These are phyloP conservation scores for Teratosphaeria gauchensis DNA, from an alignment of 2,329 filamentous ascomycete species.

Conservation along the genomic window DNA sequence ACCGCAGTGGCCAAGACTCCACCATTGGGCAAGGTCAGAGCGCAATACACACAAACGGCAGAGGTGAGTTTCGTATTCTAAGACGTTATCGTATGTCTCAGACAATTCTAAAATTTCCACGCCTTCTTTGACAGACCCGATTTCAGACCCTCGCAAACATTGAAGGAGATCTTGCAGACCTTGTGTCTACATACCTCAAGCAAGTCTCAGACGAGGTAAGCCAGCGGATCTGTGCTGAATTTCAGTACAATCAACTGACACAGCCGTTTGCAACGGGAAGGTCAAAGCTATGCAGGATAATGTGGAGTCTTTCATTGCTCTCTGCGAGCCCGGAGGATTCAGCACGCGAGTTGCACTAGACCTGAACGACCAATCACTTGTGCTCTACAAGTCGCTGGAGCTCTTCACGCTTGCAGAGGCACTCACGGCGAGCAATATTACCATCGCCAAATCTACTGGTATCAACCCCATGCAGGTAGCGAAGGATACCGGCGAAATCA, in stretches of 20 bases:
- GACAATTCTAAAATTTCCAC: neutral
- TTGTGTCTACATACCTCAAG: neutral
- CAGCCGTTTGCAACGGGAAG: neutral
- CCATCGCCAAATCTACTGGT: neutral
- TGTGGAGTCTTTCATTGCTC: neutral
- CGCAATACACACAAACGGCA: neutral
- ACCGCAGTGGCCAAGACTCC: neutral
- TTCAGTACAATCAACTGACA: neutral
- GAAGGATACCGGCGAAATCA: neutral
- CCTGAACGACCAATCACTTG: neutral
- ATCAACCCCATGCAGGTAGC: neutral
- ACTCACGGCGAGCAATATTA: neutral
- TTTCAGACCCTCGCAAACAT: neutral
- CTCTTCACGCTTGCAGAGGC: neutral
- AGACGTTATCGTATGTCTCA: neutral
- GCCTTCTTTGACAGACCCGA: neutral
- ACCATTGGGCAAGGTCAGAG: neutral
- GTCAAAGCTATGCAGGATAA: neutral
- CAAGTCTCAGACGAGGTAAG: neutral
- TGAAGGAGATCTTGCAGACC: neutral
- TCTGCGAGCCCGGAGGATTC: neutral
- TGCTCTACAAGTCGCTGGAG: neutral
- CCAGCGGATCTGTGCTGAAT: neutral
- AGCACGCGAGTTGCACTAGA: neutral
- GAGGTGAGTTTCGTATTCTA: neutral